phyloP scores from a whole-genome alignment of 2,329 filamentous ascomycete genomes.

The Aspergillus sp. region DNA sequence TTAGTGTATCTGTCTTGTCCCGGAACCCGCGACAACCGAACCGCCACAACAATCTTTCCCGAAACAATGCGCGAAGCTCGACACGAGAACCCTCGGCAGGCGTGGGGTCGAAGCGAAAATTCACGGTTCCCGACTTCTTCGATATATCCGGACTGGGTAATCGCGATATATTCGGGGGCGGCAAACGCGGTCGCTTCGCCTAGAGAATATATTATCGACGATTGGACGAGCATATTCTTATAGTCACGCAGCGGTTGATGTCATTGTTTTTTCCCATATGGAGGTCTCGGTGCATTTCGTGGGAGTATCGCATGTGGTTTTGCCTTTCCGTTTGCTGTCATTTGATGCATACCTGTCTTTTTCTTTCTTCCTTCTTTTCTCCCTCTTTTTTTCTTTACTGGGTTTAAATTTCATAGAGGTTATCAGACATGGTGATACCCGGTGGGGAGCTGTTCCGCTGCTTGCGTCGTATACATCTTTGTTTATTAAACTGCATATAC shows the following conservation, averaged over 20 bases:
- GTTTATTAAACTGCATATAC: constrained; percentile 2
- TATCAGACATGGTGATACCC: constrained; percentile 36
- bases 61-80: constrained; percentile 37
- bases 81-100: constrained; percentile 38
- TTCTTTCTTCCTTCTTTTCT: constrained; percentile 10
- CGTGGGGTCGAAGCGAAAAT: constrained; percentile 49
- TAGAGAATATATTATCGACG: constrained; percentile 34
- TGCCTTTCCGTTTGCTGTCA: constrained; percentile 9
- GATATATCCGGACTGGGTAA: constrained; percentile 48
- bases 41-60: constrained; percentile 38
- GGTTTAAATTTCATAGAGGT: constrained; percentile 32
- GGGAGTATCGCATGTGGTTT: constrained; percentile 31
- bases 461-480: constrained; percentile 12
- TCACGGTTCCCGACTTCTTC: constrained; percentile 49
- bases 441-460: constrained; percentile 28
- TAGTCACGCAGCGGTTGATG: constrained; percentile 31
- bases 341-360: constrained; percentile 16
- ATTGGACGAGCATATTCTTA: constrained; percentile 34
- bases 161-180: constrained; percentile 44
- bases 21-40: constrained; percentile 40
- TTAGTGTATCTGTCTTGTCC: constrained; percentile 45
- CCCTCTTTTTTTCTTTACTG: constrained; percentile 20
- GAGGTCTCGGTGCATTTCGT: constrained; percentile 30
- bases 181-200: constrained; percentile 48
- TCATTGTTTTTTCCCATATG: constrained; percentile 13